phyloP scores from a whole-genome alignment of 495 filamentous ascomycete genomes.

The Aspergillus heteromorphus region DNA sequence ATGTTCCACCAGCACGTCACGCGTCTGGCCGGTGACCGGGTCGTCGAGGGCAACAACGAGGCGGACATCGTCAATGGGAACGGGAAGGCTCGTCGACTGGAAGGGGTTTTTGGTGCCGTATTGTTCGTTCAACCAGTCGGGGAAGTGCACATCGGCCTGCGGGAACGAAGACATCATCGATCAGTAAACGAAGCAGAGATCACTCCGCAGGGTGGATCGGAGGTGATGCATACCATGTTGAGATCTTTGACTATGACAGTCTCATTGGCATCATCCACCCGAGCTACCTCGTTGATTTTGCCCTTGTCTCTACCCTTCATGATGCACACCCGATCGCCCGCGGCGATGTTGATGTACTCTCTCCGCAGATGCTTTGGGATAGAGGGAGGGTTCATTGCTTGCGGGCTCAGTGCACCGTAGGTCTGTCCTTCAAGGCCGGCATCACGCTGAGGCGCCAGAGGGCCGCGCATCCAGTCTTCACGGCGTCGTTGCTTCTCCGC shows the following conservation, averaged over 20 bases:
- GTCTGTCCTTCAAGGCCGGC: slow-evolving; percentile 40
- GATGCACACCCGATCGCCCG: slow-evolving; percentile 72
- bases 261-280: slow-evolving; percentile 52
- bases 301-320: slow-evolving; percentile 71
- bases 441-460: slow-evolving; percentile 69
- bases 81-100: slow-evolving; percentile 38
- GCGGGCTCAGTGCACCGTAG: slow-evolving; percentile 48
- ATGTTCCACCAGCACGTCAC: slow-evolving; percentile 72
- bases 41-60: slow-evolving; percentile 73
- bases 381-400: slow-evolving; percentile 28
- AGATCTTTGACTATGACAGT: slow-evolving; percentile 57
- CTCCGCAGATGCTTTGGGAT: slow-evolving; percentile 44
- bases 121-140: slow-evolving; percentile 44
- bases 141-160: slow-evolving; percentile 55
- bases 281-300: slow-evolving; percentile 64
- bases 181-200: not conserved
- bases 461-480: slow-evolving; percentile 73
- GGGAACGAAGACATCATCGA: slow-evolving; percentile 4
- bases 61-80: slow-evolving; percentile 66
- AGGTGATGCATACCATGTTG: slow-evolving; percentile 56
- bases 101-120: slow-evolving; percentile 38
- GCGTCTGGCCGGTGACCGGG: slow-evolving; percentile 51
- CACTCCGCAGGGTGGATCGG: not conserved
- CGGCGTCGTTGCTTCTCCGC: slow-evolving; percentile 32
- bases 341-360: slow-evolving; percentile 57